Evolutionary conservation across 208 protist species (phyloP), one percentile per base, ranked within the genome.

Genomic region (Crithidia acanthocephali): DNA sequence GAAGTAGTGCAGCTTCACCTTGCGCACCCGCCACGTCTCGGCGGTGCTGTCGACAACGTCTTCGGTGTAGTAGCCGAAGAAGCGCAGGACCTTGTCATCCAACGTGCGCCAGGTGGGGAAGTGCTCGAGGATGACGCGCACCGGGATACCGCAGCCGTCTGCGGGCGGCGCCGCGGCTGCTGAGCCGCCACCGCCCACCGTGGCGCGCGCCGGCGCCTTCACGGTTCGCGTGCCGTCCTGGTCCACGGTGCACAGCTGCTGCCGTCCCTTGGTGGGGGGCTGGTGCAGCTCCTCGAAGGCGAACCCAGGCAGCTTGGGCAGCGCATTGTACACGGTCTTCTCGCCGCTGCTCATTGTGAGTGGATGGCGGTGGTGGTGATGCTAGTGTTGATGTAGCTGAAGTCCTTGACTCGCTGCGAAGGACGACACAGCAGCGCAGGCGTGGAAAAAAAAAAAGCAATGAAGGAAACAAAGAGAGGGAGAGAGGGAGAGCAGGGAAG

Each of bases 11-110:
- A 99, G 83, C 61, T 88, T 90, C 58, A 97, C 92, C 63, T 94
- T 95, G 59, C 97, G 88, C 47, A 99, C 84, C 55, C 98, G 91
- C 37, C 66, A 77, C 30, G 74, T 76, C 79, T 99, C 98, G 0
- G 93, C 44, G 2, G 65, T 72, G 58, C 87, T 97, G 72, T 99
- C 97, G 56, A 91, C 76, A 27, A 99, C 95, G 8, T 84, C 72
- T 82, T 99, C 97, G 32, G 91, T 79, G 80, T 98, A 98, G 79
- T 96, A 99, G 28, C 81, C 96, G 68, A 97, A 97, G 76, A 98
- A 99, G 53, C 97, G 88, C 27, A 99, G 87, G 15, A 98, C 95
- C 63, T 98, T 97, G 58, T 95, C 76, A 66, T 98, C 96, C 45
- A 98, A 76, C 16, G 89, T 93, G 11, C 97, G 83, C 93, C 93